Conservation (phyloP, 2,329 filamentous ascomycete species). For the Elsinoe ampelina region DNA sequence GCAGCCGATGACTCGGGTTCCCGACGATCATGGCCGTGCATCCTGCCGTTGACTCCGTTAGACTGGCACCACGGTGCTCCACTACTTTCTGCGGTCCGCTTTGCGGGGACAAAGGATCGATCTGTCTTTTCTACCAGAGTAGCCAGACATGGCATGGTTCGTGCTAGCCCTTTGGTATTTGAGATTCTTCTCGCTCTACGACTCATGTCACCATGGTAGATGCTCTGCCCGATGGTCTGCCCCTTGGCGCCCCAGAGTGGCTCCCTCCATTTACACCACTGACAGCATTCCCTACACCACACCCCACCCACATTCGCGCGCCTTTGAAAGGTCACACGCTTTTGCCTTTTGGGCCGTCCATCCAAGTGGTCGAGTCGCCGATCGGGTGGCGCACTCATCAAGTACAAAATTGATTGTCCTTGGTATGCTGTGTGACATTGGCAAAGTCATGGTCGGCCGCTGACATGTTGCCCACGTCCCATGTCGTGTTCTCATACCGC, state of each 20-base stretch:
- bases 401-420: not conserved
- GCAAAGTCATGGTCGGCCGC: not conserved
- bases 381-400: not conserved
- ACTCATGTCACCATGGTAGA: conserved; percentile 5
- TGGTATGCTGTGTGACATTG: not conserved
- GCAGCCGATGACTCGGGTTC: conserved; percentile 11
- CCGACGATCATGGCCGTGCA: conserved; percentile 8
- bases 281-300: not conserved
- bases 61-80: not conserved
- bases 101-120: conserved; percentile 9
- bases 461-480: not conserved
- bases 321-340: not conserved
- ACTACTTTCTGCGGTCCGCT: not conserved
- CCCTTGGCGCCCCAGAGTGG: not conserved
- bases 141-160: not conserved
- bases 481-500: conserved; percentile 10
- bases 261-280: conserved; percentile 6
- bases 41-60: conserved; percentile 2
- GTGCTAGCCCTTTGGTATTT: not conserved
- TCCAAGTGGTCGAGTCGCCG: not conserved
- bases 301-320: not conserved
- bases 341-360: not conserved
- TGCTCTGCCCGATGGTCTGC: not conserved
- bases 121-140: not conserved
- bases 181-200: not conserved